A percentile compares a stretch with the other conserved stretches of the same genome.
phyloP scores from a whole-genome alignment of 2,329 filamentous ascomycete genomes.

The Knufia petricola region DNA sequence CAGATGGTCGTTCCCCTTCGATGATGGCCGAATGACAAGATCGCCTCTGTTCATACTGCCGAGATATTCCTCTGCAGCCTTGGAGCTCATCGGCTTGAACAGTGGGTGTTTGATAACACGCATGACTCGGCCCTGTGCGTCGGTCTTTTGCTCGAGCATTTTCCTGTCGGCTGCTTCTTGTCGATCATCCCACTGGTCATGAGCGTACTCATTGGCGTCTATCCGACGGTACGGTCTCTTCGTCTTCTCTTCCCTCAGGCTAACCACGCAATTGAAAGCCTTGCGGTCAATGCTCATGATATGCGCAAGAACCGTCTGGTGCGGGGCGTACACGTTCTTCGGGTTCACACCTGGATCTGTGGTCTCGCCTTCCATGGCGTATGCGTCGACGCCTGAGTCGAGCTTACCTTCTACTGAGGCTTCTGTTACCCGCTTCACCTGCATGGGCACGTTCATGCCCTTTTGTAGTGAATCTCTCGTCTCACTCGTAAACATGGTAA shows the following conservation, averaged over 20 bases:
- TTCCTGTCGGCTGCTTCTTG: conserved; percentile 71
- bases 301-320: conserved; percentile 83
- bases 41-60: conserved; percentile 79
- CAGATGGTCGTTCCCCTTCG: conserved; percentile 88
- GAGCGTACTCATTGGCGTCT: conserved; percentile 50
- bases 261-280: conserved; percentile 72
- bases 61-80: conserved; percentile 86
- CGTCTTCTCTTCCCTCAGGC: conserved; percentile 71
- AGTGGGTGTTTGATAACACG: conserved; percentile 96
- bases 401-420: conserved; percentile 90
- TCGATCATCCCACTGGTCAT: conserved; percentile 76
- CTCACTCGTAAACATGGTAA: conserved; percentile 94
- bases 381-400: conserved; percentile 87
- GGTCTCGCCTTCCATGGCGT: conserved; percentile 73
- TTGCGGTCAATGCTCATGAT: conserved; percentile 80
- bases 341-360: conserved; percentile 57
- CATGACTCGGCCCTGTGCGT: conserved; percentile 72
- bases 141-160: conserved; percentile 74
- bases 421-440: conserved; percentile 76
- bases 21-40: conserved; percentile 88
- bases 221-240: conserved; percentile 61
- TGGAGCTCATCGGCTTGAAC: conserved; percentile 85
- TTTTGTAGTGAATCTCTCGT: conserved; percentile 72
- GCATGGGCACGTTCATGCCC: conserved; percentile 83
- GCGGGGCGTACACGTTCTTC: conserved; percentile 62